Conservation (phyloP, 257 asterid species). For the Solanum etuberosum region DNA sequence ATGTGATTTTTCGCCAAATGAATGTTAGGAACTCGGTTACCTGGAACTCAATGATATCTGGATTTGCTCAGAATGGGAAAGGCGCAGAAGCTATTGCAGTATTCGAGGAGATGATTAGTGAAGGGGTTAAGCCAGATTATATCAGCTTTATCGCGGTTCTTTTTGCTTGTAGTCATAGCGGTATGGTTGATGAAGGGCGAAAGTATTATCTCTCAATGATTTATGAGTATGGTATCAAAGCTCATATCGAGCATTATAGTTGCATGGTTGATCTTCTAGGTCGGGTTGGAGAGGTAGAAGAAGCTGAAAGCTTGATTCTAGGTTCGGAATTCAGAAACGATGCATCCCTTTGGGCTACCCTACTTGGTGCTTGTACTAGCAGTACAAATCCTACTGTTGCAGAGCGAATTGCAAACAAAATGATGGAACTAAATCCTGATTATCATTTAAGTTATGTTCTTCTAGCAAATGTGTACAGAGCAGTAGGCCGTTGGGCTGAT, state of each 20-base stretch:
- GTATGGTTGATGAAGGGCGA: constrained; percentile 54
- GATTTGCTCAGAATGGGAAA: constrained; percentile 85
- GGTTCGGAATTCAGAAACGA: constrained; percentile 26
- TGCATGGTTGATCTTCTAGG: constrained; percentile 89
- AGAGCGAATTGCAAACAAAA: constrained; percentile 53
- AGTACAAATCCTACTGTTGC: constrained; percentile 45
- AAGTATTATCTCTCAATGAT: constrained; percentile 43
- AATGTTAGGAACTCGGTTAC: constrained; percentile 52
- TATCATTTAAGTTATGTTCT: constrained; percentile 74
- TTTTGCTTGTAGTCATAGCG: constrained; percentile 85
- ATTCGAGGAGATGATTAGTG: constrained; percentile 49
- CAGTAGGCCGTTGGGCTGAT: constrained; percentile 74
- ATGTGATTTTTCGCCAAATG: constrained; percentile 52
- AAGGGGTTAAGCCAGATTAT: constrained; percentile 43
- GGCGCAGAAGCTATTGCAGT: constrained; percentile 54
- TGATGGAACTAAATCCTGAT: constrained; percentile 70
- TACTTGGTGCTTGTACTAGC: constrained; percentile 72
- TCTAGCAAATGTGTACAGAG: constrained; percentile 59
- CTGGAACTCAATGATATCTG: constrained; percentile 91
- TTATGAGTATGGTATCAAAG: constrained; percentile 28
- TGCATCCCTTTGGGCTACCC: constrained; percentile 64
- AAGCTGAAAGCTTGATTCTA: constrained; percentile 55
- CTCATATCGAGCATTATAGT: constrained; percentile 61
- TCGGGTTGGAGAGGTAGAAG: constrained; percentile 65
- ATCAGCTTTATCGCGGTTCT: constrained; percentile 66